Evolutionary conservation across 306 rosid genomes (phyloP).

Genomic region (barrel medic (Medicago truncatula)): DNA sequence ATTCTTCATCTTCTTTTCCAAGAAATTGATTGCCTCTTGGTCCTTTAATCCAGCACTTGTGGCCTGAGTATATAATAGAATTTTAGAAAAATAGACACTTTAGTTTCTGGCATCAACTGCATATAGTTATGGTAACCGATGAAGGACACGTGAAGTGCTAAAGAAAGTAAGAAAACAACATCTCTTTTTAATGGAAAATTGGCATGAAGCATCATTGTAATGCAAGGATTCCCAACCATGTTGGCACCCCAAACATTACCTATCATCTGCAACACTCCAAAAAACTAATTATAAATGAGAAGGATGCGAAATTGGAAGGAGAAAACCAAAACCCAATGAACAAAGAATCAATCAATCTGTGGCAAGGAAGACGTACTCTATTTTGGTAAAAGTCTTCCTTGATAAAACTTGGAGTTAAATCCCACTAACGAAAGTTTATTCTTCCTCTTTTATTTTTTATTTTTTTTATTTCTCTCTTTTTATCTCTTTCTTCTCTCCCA

Average conservation of each 20-base stretch:
- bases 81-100: constrained; percentile 28
- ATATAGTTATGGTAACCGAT: constrained; percentile 3
- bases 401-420: background rate
- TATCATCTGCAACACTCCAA: background rate
- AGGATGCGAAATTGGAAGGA: background rate
- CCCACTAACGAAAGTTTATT: background rate
- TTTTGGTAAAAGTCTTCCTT: background rate
- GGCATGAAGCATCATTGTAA: background rate
- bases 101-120: background rate
- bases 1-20: constrained; percentile 99
- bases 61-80: constrained; percentile 62
- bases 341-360: background rate
- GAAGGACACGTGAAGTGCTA: background rate
- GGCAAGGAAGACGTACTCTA: background rate
- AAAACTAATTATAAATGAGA: no score
- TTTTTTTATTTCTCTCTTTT: background rate
- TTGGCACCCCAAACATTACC: background rate
- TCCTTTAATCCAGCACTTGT: constrained; percentile 98
- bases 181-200: background rate
- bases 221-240: background rate
- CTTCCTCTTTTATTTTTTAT: background rate
- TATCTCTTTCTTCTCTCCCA: background rate
- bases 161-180: constrained; percentile 18
- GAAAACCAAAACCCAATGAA: background rate
- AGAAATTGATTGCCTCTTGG: constrained; percentile 98